A percentile compares a stretch with the other conserved stretches of the same genome.
Conservation (phyloP, 768 basidiomycete species). For the Chalciporus pseudorubinellus region DNA sequence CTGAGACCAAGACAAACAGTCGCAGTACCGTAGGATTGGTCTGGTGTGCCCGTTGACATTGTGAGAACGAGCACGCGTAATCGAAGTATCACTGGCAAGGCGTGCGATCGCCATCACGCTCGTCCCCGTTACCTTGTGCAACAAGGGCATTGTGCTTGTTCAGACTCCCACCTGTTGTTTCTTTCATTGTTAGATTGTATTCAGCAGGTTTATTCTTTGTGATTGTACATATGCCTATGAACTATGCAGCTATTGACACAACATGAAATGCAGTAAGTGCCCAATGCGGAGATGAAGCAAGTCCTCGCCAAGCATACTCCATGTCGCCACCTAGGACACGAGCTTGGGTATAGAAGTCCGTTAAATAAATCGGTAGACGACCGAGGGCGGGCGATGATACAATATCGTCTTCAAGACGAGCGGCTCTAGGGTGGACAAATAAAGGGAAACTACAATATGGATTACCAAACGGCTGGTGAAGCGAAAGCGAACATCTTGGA, state of each 20-base stretch:
- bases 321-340: conserved; percentile 23
- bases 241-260: conserved; percentile 38
- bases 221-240: conserved; percentile 36
- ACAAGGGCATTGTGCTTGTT: neutral
- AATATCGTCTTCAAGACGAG: conserved; percentile 33
- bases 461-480: conserved; percentile 59
- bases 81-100: neutral
- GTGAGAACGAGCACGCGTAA: conserved; percentile 5
- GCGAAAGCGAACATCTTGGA: conserved; percentile 65
- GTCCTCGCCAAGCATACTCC: conserved; percentile 19
- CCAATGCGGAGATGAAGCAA: conserved; percentile 32
- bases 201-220: conserved; percentile 31
- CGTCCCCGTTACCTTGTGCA: no score
- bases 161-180: neutral
- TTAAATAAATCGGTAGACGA: conserved; percentile 27
- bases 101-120: neutral
- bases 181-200: conserved; percentile 12
- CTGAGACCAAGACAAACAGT: conserved; percentile 5
- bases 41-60: conserved; percentile 3
- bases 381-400: conserved; percentile 19
- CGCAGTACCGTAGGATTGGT: neutral
- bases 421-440: conserved; percentile 23
- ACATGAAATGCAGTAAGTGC: conserved; percentile 33
- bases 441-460: conserved; percentile 19
- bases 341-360: conserved; percentile 32